Percentiles rank a stretch among this genome's conserved stretches.
Evolutionary conservation across 2,329 filamentous ascomycete genomes (phyloP).

Genomic region (Ramichloridium luteum): DNA sequence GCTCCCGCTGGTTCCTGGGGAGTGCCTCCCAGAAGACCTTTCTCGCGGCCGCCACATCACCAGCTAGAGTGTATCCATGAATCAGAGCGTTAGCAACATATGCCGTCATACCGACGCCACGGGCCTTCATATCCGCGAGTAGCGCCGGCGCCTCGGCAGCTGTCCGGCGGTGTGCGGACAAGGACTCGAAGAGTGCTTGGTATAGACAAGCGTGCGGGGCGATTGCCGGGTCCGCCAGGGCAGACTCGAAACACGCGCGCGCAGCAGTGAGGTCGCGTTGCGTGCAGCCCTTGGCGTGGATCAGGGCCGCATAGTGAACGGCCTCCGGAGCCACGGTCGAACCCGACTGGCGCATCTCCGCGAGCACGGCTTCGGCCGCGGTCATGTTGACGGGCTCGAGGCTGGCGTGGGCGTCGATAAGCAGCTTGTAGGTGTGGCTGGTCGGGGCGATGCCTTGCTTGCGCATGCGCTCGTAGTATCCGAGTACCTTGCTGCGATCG

Average conservation of each 20-base stretch:
- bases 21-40: constrained; percentile 73
- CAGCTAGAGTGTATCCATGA: constrained; percentile 83
- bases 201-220: constrained; percentile 75
- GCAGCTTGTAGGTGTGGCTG: constrained; percentile 91
- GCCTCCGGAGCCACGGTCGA: constrained; percentile 59
- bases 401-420: constrained; percentile 90
- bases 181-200: constrained; percentile 91
- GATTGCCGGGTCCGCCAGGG: constrained; percentile 53
- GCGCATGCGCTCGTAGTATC: constrained; percentile 92
- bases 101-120: constrained; percentile 72
- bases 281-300: constrained; percentile 91
- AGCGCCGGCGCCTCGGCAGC: constrained; percentile 60
- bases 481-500: constrained; percentile 82
- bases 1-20: constrained; percentile 67
- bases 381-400: constrained; percentile 83
- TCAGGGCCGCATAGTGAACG: constrained; percentile 89
- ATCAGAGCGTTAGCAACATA: constrained; percentile 99
- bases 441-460: constrained; percentile 77
- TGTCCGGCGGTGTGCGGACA: constrained; percentile 85
- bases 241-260: constrained; percentile 66
- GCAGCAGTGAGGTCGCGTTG: constrained; percentile 83
- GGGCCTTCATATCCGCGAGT: constrained; percentile 61
- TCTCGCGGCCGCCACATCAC: constrained; percentile 66
- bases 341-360: constrained; percentile 61
- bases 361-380: constrained; percentile 73